Evolutionary conservation across 1,139 yeast species (phyloP), one percentile per base, ranked within the genome.

Genomic region (Hemisphaericaspora subhashii): DNA sequence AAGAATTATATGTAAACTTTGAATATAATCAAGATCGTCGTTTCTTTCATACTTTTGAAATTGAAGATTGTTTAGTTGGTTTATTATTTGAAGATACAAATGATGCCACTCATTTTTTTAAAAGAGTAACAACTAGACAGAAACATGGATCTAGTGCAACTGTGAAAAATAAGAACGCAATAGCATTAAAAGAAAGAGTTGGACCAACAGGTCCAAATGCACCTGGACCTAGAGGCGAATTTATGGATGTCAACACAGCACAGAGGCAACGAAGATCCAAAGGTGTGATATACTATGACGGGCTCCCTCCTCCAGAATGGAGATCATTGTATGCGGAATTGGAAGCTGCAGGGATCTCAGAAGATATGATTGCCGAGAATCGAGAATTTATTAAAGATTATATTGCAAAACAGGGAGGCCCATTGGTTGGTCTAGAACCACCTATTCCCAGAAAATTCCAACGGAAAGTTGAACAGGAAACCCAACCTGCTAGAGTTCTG

Each of bases 11-110:
- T 57, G 83, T 88, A 8, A 85, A 86, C 53, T 89, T 92, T 58
- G 84, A 83, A 48, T 92, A 92, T 62, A 79, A 86, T 57, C 98
- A 92, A 62, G 98, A 92, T 59, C 77, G 98, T 18, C 83, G 95
- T 37, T 92, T 87, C 63, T 92, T 92, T 72, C 98, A 92, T 58
- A 77, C 95, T 8, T 92, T 92, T 65, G 98, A 92, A 65, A 71
- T 88, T 42, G 98, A 92, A 53, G 95, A 87, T 18, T 90, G 96
- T 57, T 74, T 74, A 42, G 90, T 82, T n/a, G 98, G 98, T 0
- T 68, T 92, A 16, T 64, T 92, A 38, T 92, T 92, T 62, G 96
- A 90, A 52, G 97, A 90, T 62, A 80, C 88, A 39, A 72, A 72
- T 38, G 98, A 92, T 51, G 98, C 98, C 0, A 65, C 88, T 3